These are phyloP conservation scores for Phycomyces blakesleeanus DNA, from an alignment of 192 early-diverging fungal species.

Conservation along the genomic window DNA sequence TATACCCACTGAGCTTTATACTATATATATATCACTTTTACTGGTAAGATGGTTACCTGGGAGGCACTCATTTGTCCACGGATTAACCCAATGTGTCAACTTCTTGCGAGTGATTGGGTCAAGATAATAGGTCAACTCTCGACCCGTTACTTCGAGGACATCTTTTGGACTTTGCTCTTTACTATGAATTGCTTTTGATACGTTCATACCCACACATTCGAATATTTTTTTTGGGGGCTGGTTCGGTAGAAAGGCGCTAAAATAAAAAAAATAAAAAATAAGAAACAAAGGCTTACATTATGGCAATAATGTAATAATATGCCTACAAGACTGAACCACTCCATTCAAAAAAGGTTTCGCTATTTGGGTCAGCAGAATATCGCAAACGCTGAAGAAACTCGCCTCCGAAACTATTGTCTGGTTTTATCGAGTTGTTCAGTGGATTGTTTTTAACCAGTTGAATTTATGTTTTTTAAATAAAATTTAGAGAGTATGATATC, in stretches of 20 bases:
- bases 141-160: slow-evolving; percentile 4
- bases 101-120: slow-evolving; percentile 9
- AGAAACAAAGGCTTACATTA: neutral
- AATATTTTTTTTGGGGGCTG: slow-evolving; percentile 14
- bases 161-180: neutral
- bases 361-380: no score
- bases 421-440: neutral
- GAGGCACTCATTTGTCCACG: slow-evolving; percentile 12
- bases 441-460: no score
- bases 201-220: slow-evolving; percentile 19
- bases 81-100: slow-evolving; percentile 12
- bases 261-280: slow-evolving; percentile 6
- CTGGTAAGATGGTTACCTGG: neutral
- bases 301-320: no score
- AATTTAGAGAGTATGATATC: no score
- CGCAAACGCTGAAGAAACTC: neutral
- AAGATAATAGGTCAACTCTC: slow-evolving; percentile 21
- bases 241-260: slow-evolving; percentile 11
- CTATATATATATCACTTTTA: neutral
- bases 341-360: no score
- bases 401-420: neutral
- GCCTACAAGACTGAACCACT: no score
- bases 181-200: slow-evolving; percentile 3
- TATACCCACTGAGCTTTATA: neutral
- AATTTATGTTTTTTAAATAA: no score